Base-by-base conservation (phyloP, 2,329 filamentous ascomycete genomes). In the Zarea fungicola region DNA sequence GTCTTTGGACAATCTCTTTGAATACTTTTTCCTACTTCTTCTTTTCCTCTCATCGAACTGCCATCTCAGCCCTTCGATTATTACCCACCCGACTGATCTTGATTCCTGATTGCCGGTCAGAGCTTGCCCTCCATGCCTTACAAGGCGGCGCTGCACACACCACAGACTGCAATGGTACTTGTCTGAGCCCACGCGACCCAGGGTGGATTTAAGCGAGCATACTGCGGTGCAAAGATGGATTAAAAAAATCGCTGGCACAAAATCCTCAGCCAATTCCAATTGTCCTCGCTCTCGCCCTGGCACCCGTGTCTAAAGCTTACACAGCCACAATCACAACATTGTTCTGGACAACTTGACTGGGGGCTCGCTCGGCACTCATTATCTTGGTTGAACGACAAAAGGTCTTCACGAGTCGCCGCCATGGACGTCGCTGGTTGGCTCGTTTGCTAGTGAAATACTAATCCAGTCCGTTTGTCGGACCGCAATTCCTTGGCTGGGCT, bases 401-500 rank as follows among this genome's bases (percentile, higher is more conserved):
- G 31, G 25, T 19, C 10, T 16, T 18, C 9, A 42, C 23, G 16
- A 18, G 18, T 18, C 8, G 16, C 35, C 34, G 35, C 21, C 31
- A 40, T 39, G 35, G 35, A 47, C 25, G 19, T 25, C 19, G 10
- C 34, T 19, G 34, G 6, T 18, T 6, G 11, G 35, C 43, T 29
- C 23, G 37, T 28, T 28, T 28, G 37, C 23, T 23, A 16, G 13
- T 11, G 4, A 21, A 5, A 9, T 28, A 11, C 28, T 22, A n/a
- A n/a, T n/a, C n/a, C n/a, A n/a, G 34, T 39, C 43, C 43, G 35
- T 40, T 47, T 39, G 34, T 47, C 34, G 43, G 43, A 47, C 23
- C 35, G 31, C 32, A 6, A 35, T 5, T 18, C 19, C n/a, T 18
- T 5, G 9, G 25, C n/a, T 35, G 23, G 4, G 26, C 21, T 41